Conservation (phyloP, 1,284 basidiomycete species). For the Bothia castanella region DNA sequence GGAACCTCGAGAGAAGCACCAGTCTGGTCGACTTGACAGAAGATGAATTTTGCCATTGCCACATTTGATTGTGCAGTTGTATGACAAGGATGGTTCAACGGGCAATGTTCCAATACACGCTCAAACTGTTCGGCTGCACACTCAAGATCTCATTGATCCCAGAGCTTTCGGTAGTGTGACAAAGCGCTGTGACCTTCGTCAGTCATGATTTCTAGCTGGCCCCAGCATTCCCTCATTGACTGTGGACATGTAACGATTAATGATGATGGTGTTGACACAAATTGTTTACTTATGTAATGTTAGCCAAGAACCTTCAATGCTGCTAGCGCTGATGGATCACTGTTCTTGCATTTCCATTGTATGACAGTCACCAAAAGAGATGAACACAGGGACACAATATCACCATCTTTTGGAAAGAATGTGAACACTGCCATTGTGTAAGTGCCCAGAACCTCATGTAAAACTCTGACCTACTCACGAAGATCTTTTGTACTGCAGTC, state of each 20-base stretch:
- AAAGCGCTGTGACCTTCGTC: slow-evolving; percentile 4
- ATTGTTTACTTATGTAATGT: not conserved
- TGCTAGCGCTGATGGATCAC: not conserved
- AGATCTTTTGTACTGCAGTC: not conserved
- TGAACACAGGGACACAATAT: slow-evolving; percentile 2
- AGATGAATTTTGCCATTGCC: slow-evolving; percentile 11
- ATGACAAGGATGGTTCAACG: slow-evolving; percentile 12
- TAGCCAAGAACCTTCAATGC: not conserved
- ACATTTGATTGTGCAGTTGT: slow-evolving; percentile 14
- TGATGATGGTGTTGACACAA: not conserved
- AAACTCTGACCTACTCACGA: not conserved
- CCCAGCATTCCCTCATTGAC: not conserved
- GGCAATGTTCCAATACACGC: slow-evolving; percentile 11
- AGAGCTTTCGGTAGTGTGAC: not conserved
- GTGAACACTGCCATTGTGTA: not conserved
- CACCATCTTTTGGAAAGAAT: not conserved
- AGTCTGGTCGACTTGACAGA: too few relatives aligned
- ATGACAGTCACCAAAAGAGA: slow-evolving; percentile 1
- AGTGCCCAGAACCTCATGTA: not conserved
- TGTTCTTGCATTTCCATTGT: not conserved
- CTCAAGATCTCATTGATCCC: slow-evolving; percentile 5
- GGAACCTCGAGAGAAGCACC: slow-evolving; percentile 2
- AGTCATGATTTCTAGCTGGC: slow-evolving; percentile 1
- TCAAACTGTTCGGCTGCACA: slow-evolving; percentile 8
- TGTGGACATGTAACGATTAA: not conserved